Evolutionary conservation across 2,329 filamentous ascomycete species (phyloP), one percentile per base, ranked within the genome.

Genomic region (Rhexocercosporidium sp.): DNA sequence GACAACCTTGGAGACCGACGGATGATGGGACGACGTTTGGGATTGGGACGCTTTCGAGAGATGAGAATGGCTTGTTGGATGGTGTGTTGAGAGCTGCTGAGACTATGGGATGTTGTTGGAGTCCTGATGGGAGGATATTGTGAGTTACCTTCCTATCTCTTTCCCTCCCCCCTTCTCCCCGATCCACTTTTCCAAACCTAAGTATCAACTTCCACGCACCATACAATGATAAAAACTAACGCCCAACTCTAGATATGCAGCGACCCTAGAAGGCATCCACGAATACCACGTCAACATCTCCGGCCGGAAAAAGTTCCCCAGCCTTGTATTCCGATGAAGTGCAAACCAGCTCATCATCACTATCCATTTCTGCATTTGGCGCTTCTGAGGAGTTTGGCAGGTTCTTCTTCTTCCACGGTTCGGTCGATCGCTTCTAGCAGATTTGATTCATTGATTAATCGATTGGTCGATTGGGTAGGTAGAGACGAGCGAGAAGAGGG

Each of bases 231-330:
- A 8, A 51, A 41, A 27, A 4, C 12, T 20, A 37, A 56, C 22
- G 16, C n/a, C 8, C 44, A 47, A 46, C 27, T 9, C 34, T 9
- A 90, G 88, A 64, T 90, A 86, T 72, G 81, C 90, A 47, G 88
- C 86, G 22, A 86, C 88, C 39, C 89, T 92, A 75, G 88, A 92
- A 71, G 92, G 92, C 65, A 90, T 94, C 63, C 92, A 92, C 74
- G 90, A 94, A 79, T 88, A 92, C 73, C 85, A 84, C 39, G 84
- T 94, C 70, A 89, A 93, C 75, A 73, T 89, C 20, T 82, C 86
- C 59, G 83, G 81, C 65, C 83, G 92, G 67, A 91, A 88, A 77
- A 79, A 84, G 37, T 85, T 83, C 69, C 86, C 88, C 1, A 85
- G 84, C 69, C 79, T 88, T 70, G 81, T 81, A 51, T 79, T 86